Evolutionary conservation across 257 asterid genomes (phyloP).

Genomic region (Petrea volubilis): DNA sequence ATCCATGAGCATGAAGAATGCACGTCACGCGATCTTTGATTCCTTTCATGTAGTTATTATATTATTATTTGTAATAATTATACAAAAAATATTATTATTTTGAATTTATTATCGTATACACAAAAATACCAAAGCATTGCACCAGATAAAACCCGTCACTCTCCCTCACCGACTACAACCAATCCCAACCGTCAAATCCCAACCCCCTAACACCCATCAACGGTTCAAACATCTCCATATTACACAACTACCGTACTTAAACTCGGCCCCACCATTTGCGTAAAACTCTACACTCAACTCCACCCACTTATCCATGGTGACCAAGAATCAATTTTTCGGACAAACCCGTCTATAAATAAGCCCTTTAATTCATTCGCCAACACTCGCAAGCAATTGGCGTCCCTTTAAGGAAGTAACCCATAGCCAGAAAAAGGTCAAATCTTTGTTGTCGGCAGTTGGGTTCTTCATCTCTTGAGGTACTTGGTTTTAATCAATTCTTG

Average conservation of each 20-base stretch:
- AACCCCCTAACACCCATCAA: constrained; percentile 12
- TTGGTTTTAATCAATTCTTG: background rate
- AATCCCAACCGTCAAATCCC: constrained; percentile 16
- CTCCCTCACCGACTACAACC: constrained; percentile 35
- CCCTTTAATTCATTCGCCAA: constrained; percentile 9
- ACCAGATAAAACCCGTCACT: constrained; percentile 6
- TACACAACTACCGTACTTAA: constrained; percentile 21
- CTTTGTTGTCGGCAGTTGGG: constrained; percentile 24
- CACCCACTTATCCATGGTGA: constrained; percentile 14
- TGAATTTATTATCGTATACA: no score
- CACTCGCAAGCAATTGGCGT: constrained; percentile 30
- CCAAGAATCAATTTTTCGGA: background rate
- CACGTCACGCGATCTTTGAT: no score
- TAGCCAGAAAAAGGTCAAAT: constrained; percentile 2
- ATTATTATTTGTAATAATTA: no score
- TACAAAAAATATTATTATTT: no score
- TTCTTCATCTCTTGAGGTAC: constrained; percentile 31
- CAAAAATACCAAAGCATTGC: no score
- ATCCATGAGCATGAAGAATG: no score
- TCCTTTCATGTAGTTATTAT: no score
- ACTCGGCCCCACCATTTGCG: constrained; percentile 20
- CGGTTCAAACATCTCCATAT: constrained; percentile 13
- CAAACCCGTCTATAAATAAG: constrained; percentile 32
- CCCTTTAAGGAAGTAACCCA: background rate
- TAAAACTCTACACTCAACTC: background rate